Base-by-base conservation (phyloP, 2,329 filamentous ascomycete species). In the Didymosphaeria variabile region DNA sequence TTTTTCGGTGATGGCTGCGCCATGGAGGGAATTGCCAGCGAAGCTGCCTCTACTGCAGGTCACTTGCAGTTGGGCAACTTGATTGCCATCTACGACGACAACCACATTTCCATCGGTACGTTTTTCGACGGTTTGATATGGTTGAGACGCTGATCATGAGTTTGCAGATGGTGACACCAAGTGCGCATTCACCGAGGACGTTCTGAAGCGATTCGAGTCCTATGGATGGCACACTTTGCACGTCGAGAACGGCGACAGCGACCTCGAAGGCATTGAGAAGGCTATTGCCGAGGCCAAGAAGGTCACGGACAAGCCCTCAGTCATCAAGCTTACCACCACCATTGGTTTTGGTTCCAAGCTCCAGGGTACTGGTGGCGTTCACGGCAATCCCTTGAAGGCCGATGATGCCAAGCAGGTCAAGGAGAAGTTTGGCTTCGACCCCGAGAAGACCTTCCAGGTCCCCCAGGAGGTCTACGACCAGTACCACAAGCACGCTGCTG, bases 1-100 rank as follows among this genome's bases (percentile, higher is more conserved):
- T 97, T 98, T 88, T 92, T 99, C 79, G 95, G 95, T 79, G 95
- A 99, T 86, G 95, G 95, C 71, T 99, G 95, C 84, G 88, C 96
- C 83, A 96, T 97, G 94, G 95, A 99, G 87, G 95, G 95, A 87
- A 87, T 99, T 84, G 93, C 95, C 70, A 88, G 88, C 78, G 95
- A 99, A 86, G 94, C 95, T 75, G 92, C 87, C 72, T 97, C 93
- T 63, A 87, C 93, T 72, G 95, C 95, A 72, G 95, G 95, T 78
- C 95, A 99, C 85, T 87, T 98, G 81, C 91, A 98, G 87, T 89
- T 99, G 68, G 95, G 94, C 79, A 99, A 98, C 87, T 86, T 99
- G 77, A 98, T 98, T 82, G 89, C 88, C 82, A 87, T 99, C 83
- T 99, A 94, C 82, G 95, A 99, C 79, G 95, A 99, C 87, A 99